Conservation (phyloP, 2,329 filamentous ascomycete genomes). For the Meredithiella fracta region DNA sequence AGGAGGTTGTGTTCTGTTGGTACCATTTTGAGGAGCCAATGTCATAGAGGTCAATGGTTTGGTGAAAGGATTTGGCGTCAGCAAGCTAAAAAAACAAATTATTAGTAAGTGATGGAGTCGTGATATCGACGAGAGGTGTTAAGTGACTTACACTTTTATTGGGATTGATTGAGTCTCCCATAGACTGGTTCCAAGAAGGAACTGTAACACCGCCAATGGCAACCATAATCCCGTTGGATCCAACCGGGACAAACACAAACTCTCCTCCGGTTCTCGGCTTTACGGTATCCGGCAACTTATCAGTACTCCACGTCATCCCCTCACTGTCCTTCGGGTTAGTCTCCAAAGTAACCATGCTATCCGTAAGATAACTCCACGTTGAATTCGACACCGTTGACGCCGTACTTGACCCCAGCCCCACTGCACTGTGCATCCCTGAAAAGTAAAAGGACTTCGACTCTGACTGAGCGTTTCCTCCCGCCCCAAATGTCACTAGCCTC, state of each 20-base stretch:
- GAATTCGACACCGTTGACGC: slow-evolving; percentile 17
- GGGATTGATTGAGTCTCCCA: slow-evolving; percentile 22
- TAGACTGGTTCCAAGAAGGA: slow-evolving; percentile 27
- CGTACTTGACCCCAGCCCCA: slow-evolving; percentile 30
- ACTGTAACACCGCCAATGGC: slow-evolving; percentile 58
- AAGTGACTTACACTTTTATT: not conserved
- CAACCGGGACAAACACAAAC: slow-evolving; percentile 62
- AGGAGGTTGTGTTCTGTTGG: slow-evolving; percentile 41
- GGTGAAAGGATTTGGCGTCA: slow-evolving; percentile 54
- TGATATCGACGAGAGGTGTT: too few species aligned
- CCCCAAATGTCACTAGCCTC: slow-evolving; percentile 48
- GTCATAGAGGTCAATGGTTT: slow-evolving; percentile 62
- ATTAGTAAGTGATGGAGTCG: too few species aligned
- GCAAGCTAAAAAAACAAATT: slow-evolving; percentile 18
- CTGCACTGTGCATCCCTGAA: slow-evolving; percentile 40
- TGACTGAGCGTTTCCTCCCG: slow-evolving; percentile 45
- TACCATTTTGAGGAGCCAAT: slow-evolving; percentile 52
- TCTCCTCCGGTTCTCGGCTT: slow-evolving; percentile 45
- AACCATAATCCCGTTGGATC: slow-evolving; percentile 57
- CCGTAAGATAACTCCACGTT: slow-evolving; percentile 25
- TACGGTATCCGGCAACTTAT: slow-evolving; percentile 32
- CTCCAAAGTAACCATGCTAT: slow-evolving; percentile 35
- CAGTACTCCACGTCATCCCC: slow-evolving; percentile 39
- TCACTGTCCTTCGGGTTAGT: slow-evolving; percentile 40
- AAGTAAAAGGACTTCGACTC: slow-evolving; percentile 61